These are phyloP conservation scores for Kwoniella pini DNA, from an alignment of 768 basidiomycete species.

Conservation along the genomic window DNA sequence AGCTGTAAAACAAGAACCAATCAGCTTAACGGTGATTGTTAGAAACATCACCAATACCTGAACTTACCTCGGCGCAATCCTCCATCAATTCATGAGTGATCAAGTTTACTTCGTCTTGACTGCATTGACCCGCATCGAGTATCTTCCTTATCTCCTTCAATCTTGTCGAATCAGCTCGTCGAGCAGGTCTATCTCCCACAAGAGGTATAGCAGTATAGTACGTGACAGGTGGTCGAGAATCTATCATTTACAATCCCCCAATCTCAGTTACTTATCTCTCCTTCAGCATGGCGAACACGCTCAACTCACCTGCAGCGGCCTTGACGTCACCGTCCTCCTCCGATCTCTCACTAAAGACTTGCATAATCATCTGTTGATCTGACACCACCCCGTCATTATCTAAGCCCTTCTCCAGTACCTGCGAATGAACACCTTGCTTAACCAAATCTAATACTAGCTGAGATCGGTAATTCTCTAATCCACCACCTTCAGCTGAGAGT, in stretches of 20 bases:
- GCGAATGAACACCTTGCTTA: slow-evolving; percentile 51
- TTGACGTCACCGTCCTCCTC: slow-evolving; percentile 84
- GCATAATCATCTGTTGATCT: slow-evolving; percentile 97
- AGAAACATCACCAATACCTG: not conserved
- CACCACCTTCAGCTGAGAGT: slow-evolving; percentile 72
- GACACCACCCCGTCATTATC: slow-evolving; percentile 65
- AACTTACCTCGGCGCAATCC: slow-evolving; percentile 74
- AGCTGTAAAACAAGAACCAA: slow-evolving; percentile 56
- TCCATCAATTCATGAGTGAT: slow-evolving; percentile 88
- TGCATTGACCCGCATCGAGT: slow-evolving; percentile 84
- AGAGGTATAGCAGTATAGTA: slow-evolving; percentile 96
- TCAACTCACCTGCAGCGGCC: slow-evolving; percentile 73
- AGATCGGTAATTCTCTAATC: slow-evolving; percentile 87
- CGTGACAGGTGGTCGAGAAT: slow-evolving; percentile 87
- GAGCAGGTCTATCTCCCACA: slow-evolving; percentile 77
- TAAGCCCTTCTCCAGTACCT: slow-evolving; percentile 41
- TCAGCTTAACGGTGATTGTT: not conserved
- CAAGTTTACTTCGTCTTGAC: slow-evolving; percentile 82
- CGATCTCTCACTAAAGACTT: slow-evolving; percentile 75
- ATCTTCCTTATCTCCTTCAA: slow-evolving; percentile 92
- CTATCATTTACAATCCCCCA: too few species aligned
- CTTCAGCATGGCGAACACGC: too few species aligned
- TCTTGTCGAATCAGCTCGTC: slow-evolving; percentile 90
- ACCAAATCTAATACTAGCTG: slow-evolving; percentile 62
- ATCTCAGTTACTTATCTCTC: too few species aligned